Evolutionary conservation across 2,329 filamentous ascomycete genomes (phyloP).

Genomic region (Annulohypoxylon truncatum): DNA sequence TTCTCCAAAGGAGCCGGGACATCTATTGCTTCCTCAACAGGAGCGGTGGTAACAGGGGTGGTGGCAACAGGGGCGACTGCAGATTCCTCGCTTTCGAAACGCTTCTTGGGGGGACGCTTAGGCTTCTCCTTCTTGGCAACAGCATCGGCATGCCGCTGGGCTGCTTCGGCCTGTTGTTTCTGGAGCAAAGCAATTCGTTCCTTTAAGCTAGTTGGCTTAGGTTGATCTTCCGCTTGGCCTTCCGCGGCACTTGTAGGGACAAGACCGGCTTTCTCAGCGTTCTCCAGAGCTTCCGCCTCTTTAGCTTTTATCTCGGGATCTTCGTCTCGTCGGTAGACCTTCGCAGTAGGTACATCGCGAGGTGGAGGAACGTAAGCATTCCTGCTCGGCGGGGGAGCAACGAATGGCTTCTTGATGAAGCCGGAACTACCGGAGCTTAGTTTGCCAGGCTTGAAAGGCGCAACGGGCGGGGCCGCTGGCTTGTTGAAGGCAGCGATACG

Average conservation of each 20-base stretch:
- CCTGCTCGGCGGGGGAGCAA: slow-evolving; percentile 91
- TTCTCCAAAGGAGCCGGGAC: slow-evolving; percentile 57
- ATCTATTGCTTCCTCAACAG: slow-evolving; percentile 51
- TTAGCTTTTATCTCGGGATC: slow-evolving; percentile 78
- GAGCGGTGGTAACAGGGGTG: too few relatives aligned
- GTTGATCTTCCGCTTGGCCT: slow-evolving; percentile 76
- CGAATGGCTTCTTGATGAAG: slow-evolving; percentile 97
- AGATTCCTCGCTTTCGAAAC: slow-evolving; percentile 60
- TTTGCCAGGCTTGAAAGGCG: slow-evolving; percentile 87
- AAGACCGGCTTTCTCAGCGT: slow-evolving; percentile 76
- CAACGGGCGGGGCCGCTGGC: slow-evolving; percentile 81
- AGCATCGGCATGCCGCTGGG: slow-evolving; percentile 81
- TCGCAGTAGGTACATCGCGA: slow-evolving; percentile 76
- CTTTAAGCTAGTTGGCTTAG: slow-evolving; percentile 92
- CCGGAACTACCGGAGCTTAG: slow-evolving; percentile 67
- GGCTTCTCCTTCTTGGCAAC: slow-evolving; percentile 87
- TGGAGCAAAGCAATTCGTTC: slow-evolving; percentile 95
- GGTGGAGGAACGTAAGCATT: slow-evolving; percentile 87
- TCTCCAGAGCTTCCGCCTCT: slow-evolving; percentile 73
- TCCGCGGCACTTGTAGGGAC: slow-evolving; percentile 57
- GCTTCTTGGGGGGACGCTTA: slow-evolving; percentile 79
- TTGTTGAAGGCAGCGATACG: slow-evolving; percentile 98
- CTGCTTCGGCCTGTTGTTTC: slow-evolving; percentile 92
- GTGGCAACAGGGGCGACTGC: slow-evolving; percentile 32
- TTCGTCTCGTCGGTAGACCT: slow-evolving; percentile 87